Percentiles rank a stretch among this genome's conserved stretches.
Evolutionary conservation across 2,329 filamentous ascomycete species (phyloP).

Genomic region (Sporothrix luriei): DNA sequence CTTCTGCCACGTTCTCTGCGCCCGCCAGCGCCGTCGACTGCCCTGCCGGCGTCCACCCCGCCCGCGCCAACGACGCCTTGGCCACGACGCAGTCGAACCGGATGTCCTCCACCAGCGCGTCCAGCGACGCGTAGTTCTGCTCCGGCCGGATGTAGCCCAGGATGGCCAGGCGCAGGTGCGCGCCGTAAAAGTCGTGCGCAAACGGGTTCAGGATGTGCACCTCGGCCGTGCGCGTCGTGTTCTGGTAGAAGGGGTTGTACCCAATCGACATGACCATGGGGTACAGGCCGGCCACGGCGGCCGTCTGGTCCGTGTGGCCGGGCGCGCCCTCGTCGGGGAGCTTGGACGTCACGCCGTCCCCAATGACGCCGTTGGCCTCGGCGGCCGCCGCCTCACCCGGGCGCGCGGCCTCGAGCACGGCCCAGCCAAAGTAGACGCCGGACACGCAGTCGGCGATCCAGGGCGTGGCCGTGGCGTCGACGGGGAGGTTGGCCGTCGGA

Average conservation of each 20-base stretch:
- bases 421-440: slow-evolving; percentile 94
- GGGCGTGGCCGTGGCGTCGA: slow-evolving; percentile 62
- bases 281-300: slow-evolving; percentile 53
- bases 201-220: slow-evolving; percentile 86
- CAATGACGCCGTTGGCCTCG: slow-evolving; percentile 46
- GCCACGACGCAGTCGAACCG: slow-evolving; percentile 84
- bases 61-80: slow-evolving; percentile 67
- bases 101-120: slow-evolving; percentile 86
- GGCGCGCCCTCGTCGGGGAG: neutral
- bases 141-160: slow-evolving; percentile 88
- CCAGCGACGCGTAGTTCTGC: slow-evolving; percentile 80
- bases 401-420: slow-evolving; percentile 65
- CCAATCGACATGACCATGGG: slow-evolving; percentile 94
- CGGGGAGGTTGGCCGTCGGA: slow-evolving; percentile 89
- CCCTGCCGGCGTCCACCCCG: slow-evolving; percentile 56
- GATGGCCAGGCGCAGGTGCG: slow-evolving; percentile 75
- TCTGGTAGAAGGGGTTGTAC: slow-evolving; percentile 97
- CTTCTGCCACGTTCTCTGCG: slow-evolving; percentile 28
- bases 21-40: slow-evolving; percentile 42
- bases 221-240: slow-evolving; percentile 81
- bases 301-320: slow-evolving; percentile 48
- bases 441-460: slow-evolving; percentile 68
- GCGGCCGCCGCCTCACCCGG: slow-evolving; percentile 49
- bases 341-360: slow-evolving; percentile 40
- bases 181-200: slow-evolving; percentile 79